Conservation (phyloP, 352 stramenopile species). For the Hyaloperonospora arabidopsidis region DNA sequence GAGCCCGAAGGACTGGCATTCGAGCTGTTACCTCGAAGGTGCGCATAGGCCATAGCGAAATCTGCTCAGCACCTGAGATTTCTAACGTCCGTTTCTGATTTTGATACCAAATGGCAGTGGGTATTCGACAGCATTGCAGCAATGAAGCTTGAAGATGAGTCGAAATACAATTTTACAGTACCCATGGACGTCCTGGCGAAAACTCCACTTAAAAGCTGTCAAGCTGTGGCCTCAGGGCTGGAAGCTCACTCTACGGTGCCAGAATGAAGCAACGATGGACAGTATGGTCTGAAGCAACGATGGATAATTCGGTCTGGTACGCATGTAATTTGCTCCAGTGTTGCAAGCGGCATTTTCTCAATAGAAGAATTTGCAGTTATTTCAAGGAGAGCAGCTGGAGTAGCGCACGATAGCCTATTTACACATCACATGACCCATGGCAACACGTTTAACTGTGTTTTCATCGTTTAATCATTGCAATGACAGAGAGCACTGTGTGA, state of each 20-base stretch:
- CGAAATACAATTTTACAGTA: slow-evolving; percentile 21
- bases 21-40: slow-evolving; percentile 64
- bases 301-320: slow-evolving; percentile 10
- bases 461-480: no score
- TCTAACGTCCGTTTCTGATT: slow-evolving; percentile 1
- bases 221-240: slow-evolving; percentile 16
- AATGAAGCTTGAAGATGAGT: slow-evolving; percentile 51
- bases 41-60: neutral
- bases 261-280: slow-evolving; percentile 18
- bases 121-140: slow-evolving; percentile 69
- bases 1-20: slow-evolving; percentile 46
- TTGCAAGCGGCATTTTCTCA: no score
- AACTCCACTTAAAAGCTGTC: slow-evolving; percentile 13
- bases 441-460: no score
- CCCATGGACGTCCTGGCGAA: slow-evolving; percentile 7
- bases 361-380: no score
- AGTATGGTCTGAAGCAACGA: slow-evolving; percentile 7
- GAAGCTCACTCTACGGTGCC: slow-evolving; percentile 25
- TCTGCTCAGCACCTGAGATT: neutral
- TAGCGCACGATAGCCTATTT: no score
- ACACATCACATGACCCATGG: no score
- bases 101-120: slow-evolving; percentile 29
- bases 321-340: neutral
- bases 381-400: no score
- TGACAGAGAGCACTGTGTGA: no score